Conservation (phyloP, 768 basidiomycete genomes). For the Myochromella boudieri region DNA sequence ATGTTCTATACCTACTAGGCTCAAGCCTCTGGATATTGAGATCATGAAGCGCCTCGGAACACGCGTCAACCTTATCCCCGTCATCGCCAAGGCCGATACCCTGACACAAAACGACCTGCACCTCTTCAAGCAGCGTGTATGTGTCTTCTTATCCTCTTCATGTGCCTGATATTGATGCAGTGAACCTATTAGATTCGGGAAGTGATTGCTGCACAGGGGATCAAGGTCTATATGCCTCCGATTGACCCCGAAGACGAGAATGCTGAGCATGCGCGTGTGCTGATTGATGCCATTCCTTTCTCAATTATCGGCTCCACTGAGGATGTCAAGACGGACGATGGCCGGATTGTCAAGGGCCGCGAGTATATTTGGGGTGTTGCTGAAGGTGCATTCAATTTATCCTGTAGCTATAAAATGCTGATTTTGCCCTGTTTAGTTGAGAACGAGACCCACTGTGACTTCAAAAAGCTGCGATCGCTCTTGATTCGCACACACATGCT, state of each 20-base stretch:
- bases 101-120: constrained; percentile 91
- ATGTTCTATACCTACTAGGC: constrained; percentile 36
- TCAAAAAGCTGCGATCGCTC: constrained; percentile 94
- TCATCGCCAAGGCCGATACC: constrained; percentile 97
- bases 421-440: constrained; percentile 59
- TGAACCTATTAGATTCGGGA: constrained; percentile 68
- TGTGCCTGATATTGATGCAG: constrained; percentile 5
- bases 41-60: constrained; percentile 99
- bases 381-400: constrained; percentile 60
- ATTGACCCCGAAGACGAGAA: constrained; percentile 85
- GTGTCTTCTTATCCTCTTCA: constrained; percentile 25
- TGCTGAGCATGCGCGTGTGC: constrained; percentile 84
- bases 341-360: constrained; percentile 92
- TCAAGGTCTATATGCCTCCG: constrained; percentile 93
- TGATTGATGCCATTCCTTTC: constrained; percentile 94
- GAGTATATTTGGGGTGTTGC: constrained; percentile 99
- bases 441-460: constrained; percentile 99
- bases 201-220: constrained; percentile 86
- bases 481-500: constrained; percentile 98
- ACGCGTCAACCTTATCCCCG: constrained; percentile 96
- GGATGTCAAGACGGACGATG: constrained; percentile 90
- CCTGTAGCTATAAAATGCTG: background rate
- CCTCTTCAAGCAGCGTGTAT: constrained; percentile 89
- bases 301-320: constrained; percentile 98
- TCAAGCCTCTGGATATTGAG: constrained; percentile 98